Evolutionary conservation across 2,329 filamentous ascomycete species (phyloP).

Genomic region (Trichoderma simmonsii): DNA sequence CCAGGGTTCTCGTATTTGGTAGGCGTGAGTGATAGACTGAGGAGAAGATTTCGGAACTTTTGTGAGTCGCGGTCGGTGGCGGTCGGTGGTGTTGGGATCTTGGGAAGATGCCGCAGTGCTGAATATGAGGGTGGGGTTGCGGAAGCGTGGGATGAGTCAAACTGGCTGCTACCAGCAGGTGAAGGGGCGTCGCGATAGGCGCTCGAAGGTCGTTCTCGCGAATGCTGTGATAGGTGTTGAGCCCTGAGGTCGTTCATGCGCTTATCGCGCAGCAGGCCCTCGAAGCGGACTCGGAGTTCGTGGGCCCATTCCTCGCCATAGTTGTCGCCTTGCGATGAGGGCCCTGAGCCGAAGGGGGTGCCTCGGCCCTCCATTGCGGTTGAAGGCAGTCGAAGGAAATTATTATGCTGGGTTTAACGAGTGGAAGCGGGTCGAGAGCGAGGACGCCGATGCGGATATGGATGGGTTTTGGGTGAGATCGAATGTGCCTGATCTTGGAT

Average conservation of each 20-base stretch:
- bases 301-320: conserved; percentile 73
- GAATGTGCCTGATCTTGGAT: background rate
- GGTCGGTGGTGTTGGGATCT: conserved; percentile 69
- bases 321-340: conserved; percentile 30
- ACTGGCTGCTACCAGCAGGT: conserved; percentile 39
- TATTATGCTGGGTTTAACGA: background rate
- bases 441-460: background rate
- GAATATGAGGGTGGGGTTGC: conserved; percentile 47
- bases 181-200: conserved; percentile 41
- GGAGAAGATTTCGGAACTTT: conserved; percentile 77
- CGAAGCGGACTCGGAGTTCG: conserved; percentile 79
- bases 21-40: conserved; percentile 82
- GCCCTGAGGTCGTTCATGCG: conserved; percentile 73
- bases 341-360: conserved; percentile 32
- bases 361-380: conserved; percentile 39
- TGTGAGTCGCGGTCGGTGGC: conserved; percentile 61
- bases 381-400: background rate
- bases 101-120: conserved; percentile 49
- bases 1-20: conserved; percentile 96
- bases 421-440: conserved; percentile 9
- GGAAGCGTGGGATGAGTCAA: conserved; percentile 46
- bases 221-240: conserved; percentile 59
- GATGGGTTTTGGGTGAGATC: background rate
- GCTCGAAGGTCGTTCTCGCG: conserved; percentile 48
- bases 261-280: conserved; percentile 80